Conservation (phyloP, 306 rosid species). For the Erythrophleum fordii region DNA sequence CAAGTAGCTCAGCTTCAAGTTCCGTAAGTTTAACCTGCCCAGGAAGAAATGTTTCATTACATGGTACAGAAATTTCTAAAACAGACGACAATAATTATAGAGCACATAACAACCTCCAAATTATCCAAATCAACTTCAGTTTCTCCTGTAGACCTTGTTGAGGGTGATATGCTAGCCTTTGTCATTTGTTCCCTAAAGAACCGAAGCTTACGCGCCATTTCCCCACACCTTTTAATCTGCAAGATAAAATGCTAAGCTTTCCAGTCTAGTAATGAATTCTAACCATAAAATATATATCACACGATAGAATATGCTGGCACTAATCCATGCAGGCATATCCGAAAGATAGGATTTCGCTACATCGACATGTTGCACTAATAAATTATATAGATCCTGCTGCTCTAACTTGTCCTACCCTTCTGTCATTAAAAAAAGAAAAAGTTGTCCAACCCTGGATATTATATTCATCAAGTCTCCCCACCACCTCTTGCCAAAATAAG, state of each 20-base stretch:
- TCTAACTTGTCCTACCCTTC: background rate
- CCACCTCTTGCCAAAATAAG: background rate
- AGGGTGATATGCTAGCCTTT: conserved; percentile 61
- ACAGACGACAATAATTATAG: background rate
- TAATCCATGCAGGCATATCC: conserved; percentile 17
- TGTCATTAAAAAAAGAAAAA: too few relatives aligned
- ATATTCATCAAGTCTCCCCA: background rate
- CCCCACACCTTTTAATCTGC: conserved; percentile 81
- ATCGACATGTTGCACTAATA: conserved; percentile 9
- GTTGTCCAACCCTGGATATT: background rate
- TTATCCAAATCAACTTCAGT: conserved; percentile 56
- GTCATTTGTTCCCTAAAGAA: conserved; percentile 80
- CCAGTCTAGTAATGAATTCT: conserved; percentile 7
- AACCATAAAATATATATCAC: background rate
- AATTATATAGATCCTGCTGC: conserved; percentile 7
- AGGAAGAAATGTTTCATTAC: conserved; percentile 26
- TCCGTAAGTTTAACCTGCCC: conserved; percentile 73
- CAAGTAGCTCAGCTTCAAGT: conserved; percentile 76
- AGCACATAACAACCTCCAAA: conserved; percentile 68
- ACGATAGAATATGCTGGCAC: background rate
- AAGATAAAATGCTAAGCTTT: conserved; percentile 34
- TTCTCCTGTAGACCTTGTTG: conserved; percentile 39
- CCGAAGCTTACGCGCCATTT: conserved; percentile 76
- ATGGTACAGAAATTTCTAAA: background rate
- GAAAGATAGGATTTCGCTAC: conserved; percentile 6